Percentiles rank a stretch among this genome's conserved stretches.
phyloP scores from a whole-genome alignment of 495 filamentous ascomycete species.

The Entonaema liquescens region DNA sequence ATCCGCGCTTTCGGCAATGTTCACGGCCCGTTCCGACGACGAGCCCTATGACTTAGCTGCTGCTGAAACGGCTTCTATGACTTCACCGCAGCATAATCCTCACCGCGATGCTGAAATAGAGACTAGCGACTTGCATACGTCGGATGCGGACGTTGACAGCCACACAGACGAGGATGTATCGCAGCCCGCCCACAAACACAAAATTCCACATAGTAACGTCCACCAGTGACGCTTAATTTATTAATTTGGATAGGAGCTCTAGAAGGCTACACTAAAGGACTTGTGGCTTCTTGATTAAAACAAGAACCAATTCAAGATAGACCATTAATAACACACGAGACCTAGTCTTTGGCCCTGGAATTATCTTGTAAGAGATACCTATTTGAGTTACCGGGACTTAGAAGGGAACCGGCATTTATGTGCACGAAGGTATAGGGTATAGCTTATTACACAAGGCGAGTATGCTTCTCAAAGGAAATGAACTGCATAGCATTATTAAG shows the following conservation, averaged over 20 bases:
- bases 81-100: constrained; percentile 23
- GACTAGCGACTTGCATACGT: constrained; percentile 43
- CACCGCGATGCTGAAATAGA: constrained; percentile 28
- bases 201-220: not conserved
- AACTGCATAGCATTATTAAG: not conserved
- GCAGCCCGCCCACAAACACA: not conserved
- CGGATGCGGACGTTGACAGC: constrained; percentile 45
- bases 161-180: constrained; percentile 38
- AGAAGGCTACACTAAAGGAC: not conserved
- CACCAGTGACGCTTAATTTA: not conserved
- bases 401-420: not conserved
- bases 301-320: not conserved
- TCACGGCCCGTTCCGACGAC: not conserved
- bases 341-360: not conserved
- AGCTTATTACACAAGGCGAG: not conserved
- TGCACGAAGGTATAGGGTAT: not conserved
- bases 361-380: not conserved
- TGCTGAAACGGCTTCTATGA: constrained; percentile 33
- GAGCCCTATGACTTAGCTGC: not conserved
- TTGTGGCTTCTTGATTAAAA: not conserved
- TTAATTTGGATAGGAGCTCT: not conserved
- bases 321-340: not conserved
- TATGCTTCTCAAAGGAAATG: not conserved
- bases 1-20: constrained; percentile 13
- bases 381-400: not conserved